phyloP scores from a whole-genome alignment of 768 basidiomycete species.

The Kondoa malvinella region DNA sequence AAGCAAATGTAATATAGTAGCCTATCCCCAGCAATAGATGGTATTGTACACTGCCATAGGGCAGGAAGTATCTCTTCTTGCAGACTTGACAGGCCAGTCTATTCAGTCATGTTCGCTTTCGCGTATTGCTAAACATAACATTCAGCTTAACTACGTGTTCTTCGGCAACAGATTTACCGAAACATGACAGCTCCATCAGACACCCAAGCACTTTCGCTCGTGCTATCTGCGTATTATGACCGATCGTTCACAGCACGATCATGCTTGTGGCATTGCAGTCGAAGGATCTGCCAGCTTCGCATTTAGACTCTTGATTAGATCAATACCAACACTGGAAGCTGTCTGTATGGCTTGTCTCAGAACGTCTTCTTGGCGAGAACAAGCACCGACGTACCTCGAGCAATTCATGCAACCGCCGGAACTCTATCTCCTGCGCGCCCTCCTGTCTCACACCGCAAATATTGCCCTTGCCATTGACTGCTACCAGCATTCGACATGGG shows the following conservation, averaged over 20 bases:
- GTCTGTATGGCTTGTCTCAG: no score
- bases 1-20: no score
- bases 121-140: no score
- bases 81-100: no score
- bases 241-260: background rate
- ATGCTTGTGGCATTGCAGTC: background rate
- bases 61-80: no score
- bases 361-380: no score
- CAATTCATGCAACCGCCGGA: background rate
- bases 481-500: background rate
- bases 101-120: no score
- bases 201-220: background rate
- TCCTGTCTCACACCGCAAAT: slow-evolving; percentile 5
- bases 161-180: no score
- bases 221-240: background rate
- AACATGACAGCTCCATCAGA: no score
- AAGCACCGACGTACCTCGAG: slow-evolving; percentile 6
- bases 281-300: background rate
- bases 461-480: slow-evolving; percentile 4
- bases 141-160: no score
- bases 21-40: no score
- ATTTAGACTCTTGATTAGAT: background rate
- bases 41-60: no score
- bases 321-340: background rate
- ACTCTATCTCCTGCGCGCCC: background rate